phyloP scores from a whole-genome alignment of 805 yeast species.

The Zygosaccharomyces kombuchaensis region DNA sequence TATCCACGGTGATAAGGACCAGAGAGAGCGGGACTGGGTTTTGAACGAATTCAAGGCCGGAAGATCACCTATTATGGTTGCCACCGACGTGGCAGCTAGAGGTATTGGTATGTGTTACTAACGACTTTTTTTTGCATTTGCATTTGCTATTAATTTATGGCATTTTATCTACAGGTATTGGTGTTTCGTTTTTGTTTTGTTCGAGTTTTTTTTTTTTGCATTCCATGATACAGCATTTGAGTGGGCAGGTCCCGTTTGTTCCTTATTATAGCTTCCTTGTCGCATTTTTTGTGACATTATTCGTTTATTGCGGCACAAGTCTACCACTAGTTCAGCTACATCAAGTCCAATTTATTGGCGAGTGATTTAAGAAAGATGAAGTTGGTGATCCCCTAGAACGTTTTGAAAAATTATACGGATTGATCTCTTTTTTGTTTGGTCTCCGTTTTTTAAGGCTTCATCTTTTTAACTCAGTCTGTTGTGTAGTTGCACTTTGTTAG shows the following conservation, averaged over 20 bases:
- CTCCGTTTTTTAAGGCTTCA: neutral
- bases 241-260: conserved; percentile 4
- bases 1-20: conserved; percentile 97
- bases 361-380: conserved; percentile 7
- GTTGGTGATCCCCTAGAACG: neutral
- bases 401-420: neutral
- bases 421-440: neutral
- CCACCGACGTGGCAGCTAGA: conserved; percentile 99
- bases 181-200: conserved; percentile 7
- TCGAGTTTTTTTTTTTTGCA: conserved; percentile 1
- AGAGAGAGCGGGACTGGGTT: conserved; percentile 98
- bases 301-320: conserved; percentile 3
- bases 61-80: conserved; percentile 94
- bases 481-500: conserved; percentile 9
- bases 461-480: conserved; percentile 7
- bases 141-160: conserved; percentile 4
- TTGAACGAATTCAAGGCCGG: conserved; percentile 88
- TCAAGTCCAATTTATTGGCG: conserved; percentile 3
- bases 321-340: conserved; percentile 4
- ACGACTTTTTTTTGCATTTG: conserved; percentile 13
- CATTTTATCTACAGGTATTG: conserved; percentile 9
- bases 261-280: conserved; percentile 3
- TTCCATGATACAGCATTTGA: conserved; percentile 10
- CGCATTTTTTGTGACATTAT: neutral
- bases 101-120: conserved; percentile 87